Conservation (phyloP, 495 filamentous ascomycete species). For the Penicillium alfredii region DNA sequence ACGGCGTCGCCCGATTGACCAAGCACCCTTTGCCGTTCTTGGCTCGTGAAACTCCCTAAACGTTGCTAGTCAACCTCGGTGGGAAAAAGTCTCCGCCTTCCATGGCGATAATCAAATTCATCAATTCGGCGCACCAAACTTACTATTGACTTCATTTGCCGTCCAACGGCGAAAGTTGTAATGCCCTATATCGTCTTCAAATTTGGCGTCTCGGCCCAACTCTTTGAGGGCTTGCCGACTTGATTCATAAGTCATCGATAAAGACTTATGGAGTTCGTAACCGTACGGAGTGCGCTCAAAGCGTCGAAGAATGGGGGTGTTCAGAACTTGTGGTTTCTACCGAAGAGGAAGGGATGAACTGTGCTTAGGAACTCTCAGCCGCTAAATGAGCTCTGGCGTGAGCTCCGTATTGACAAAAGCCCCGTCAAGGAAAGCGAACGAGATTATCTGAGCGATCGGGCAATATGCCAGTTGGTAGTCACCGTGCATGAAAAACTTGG, state of each 20-base stretch:
- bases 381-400: constrained; percentile 25
- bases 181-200: constrained; percentile 28
- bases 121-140: constrained; percentile 1
- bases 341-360: constrained; percentile 17
- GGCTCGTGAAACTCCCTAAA: constrained; percentile 24
- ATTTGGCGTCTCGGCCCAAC: constrained; percentile 20
- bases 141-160: constrained; percentile 31
- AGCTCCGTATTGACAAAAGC: constrained; percentile 24
- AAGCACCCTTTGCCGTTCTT: constrained; percentile 27
- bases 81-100: too few relatives aligned
- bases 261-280: constrained; percentile 20
- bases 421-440: constrained; percentile 23
- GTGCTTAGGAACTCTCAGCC: constrained; percentile 21
- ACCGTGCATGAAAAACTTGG: constrained; percentile 31
- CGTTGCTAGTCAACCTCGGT: neutral
- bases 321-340: constrained; percentile 23
- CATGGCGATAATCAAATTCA: neutral
- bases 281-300: constrained; percentile 16
- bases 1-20: constrained; percentile 25
- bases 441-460: constrained; percentile 26
- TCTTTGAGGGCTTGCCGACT: too few relatives aligned
- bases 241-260: constrained; percentile 21
- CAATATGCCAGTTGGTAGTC: constrained; percentile 29
- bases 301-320: constrained; percentile 18
- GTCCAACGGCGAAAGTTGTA: constrained; percentile 27